phyloP scores from a whole-genome alignment of 2,329 filamentous ascomycete genomes.

The Coniochaeta hoffmannii region DNA sequence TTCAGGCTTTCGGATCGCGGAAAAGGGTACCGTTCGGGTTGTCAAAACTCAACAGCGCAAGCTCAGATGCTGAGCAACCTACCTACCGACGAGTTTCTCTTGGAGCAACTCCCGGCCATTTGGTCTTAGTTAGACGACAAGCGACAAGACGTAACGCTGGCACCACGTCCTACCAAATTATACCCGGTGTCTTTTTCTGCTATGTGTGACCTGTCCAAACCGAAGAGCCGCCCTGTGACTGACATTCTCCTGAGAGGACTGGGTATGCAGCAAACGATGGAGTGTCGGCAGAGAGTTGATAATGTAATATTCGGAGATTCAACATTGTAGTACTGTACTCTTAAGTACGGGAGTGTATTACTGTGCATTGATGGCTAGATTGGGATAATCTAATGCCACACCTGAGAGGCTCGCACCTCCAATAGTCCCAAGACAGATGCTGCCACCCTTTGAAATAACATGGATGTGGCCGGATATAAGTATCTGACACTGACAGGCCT shows the following conservation, averaged over 20 bases:
- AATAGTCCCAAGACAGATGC: background rate
- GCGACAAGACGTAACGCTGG: background rate
- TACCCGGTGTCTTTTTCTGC: background rate
- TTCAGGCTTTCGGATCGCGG: constrained; percentile 26
- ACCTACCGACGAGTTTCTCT: background rate
- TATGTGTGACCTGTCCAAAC: background rate
- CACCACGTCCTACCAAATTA: constrained; percentile 3
- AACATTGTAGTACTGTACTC: no score
- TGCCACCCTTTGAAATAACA: no score
- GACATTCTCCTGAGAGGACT: no score
- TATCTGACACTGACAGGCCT: background rate
- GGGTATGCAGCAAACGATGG: no score
- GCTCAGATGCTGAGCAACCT: background rate
- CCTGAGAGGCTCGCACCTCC: background rate
- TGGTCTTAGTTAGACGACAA: constrained; percentile 1
- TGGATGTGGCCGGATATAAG: no score
- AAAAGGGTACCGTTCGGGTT: constrained; percentile 13
- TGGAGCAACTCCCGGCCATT: background rate
- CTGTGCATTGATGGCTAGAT: constrained; percentile 11
- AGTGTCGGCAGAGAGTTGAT: background rate
- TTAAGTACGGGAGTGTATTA: background rate
- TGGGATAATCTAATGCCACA: constrained; percentile 9
- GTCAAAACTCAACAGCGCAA: background rate
- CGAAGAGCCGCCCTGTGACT: background rate
- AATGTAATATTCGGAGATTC: background rate